Conservation (phyloP, 176 grass and related monocot genomes). For the Eremochloa ophiuroides region DNA sequence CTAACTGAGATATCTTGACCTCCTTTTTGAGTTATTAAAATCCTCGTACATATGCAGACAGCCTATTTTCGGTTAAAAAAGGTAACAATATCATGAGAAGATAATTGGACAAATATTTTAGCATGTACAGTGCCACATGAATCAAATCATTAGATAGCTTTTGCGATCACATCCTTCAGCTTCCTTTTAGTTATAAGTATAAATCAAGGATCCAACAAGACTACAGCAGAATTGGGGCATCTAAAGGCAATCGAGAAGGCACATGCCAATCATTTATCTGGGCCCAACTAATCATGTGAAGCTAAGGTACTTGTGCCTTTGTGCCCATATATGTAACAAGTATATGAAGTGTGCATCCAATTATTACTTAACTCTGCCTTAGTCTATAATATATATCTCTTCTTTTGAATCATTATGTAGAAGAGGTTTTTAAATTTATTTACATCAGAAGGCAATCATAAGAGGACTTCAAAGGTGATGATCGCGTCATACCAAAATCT, state of each 20-base stretch:
- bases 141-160: constrained; percentile 46
- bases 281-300: constrained; percentile 63
- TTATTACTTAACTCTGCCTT: constrained; percentile 3
- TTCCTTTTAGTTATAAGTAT: constrained; percentile 24
- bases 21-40: not conserved
- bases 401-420: constrained; percentile 31
- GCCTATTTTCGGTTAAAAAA: constrained; percentile 20
- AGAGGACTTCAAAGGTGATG: constrained; percentile 20
- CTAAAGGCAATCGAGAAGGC: constrained; percentile 45
- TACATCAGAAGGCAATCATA: constrained; percentile 56
- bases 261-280: constrained; percentile 74
- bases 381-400: constrained; percentile 16
- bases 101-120: constrained; percentile 35
- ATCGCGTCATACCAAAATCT: constrained; percentile 31
- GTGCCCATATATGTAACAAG: not conserved
- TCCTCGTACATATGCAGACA: not conserved
- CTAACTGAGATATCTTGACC: not conserved
- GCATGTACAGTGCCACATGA: constrained; percentile 44
- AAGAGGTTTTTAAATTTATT: constrained; percentile 1
- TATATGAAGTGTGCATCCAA: constrained; percentile 2
- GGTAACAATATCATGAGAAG: not conserved
- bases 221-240: constrained; percentile 36
- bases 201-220: constrained; percentile 30
- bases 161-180: constrained; percentile 34
- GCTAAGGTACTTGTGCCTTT: constrained; percentile 49